Evolutionary conservation across 1,284 basidiomycete genomes (phyloP).

Genomic region (Trichosporon sp.): DNA sequence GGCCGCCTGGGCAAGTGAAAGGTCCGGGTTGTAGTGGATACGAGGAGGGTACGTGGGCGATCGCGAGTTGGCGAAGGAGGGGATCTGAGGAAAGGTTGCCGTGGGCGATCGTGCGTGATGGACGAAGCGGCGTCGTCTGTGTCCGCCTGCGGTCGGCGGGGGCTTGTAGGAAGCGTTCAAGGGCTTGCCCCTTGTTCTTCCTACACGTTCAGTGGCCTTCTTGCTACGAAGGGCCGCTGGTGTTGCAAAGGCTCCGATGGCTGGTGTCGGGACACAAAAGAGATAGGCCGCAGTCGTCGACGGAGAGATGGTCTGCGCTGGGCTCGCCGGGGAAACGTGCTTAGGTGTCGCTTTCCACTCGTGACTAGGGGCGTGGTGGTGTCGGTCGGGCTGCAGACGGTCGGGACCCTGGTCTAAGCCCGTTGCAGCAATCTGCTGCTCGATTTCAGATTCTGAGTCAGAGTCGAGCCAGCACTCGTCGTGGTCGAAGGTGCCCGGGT

Average conservation of each 20-base stretch:
- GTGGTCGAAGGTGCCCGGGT: conserved; percentile 9
- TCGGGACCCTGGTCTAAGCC: not conserved
- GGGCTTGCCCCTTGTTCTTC: not conserved
- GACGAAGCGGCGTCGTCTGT: conserved; percentile 13
- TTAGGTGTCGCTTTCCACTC: not conserved
- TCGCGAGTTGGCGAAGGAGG: conserved; percentile 7
- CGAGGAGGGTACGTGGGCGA: conserved; percentile 6
- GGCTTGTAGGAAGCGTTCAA: conserved; percentile 17
- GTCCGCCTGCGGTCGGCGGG: not conserved
- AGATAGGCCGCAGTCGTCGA: conserved; percentile 15
- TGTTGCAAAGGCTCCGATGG: conserved; percentile 14
- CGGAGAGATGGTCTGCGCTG: conserved; percentile 14
- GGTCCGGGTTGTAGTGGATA: not conserved
- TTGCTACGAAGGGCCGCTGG: conserved; percentile 13
- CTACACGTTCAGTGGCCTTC: conserved; percentile 11
- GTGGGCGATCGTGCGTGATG: conserved; percentile 15
- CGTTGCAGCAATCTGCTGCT: not conserved
- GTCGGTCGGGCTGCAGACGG: not conserved
- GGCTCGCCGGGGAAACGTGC: conserved; percentile 2
- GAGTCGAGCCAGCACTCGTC: conserved; percentile 19
- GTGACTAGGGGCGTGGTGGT: not conserved
- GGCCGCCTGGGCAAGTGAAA: not conserved
- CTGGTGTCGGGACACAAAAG: conserved; percentile 9
- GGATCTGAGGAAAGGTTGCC: conserved; percentile 10
- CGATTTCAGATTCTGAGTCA: conserved; percentile 10